Evolutionary conservation across 2,329 filamentous ascomycete genomes (phyloP).

Genomic region (Colletotrichum filicis): DNA sequence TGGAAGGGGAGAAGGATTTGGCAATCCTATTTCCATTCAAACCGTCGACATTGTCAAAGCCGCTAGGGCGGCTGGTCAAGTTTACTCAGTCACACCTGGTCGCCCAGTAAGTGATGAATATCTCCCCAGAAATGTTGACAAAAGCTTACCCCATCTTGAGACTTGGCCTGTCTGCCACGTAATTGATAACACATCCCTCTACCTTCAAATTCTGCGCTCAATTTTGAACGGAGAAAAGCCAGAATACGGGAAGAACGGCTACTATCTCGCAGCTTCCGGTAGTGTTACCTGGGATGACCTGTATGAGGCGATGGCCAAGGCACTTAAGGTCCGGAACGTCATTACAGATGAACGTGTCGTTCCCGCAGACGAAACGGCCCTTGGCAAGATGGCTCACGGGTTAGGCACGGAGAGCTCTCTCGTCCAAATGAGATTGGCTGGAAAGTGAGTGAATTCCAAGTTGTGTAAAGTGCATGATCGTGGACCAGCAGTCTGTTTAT

Average conservation of each 20-base stretch:
- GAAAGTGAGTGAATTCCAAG: constrained; percentile 47
- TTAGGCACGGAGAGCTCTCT: constrained; percentile 43
- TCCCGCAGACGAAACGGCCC: constrained; percentile 45
- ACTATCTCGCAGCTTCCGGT: constrained; percentile 61
- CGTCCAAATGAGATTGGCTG: constrained; percentile 49
- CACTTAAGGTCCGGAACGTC: constrained; percentile 51
- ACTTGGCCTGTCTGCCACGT: constrained; percentile 66
- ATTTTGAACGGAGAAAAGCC: constrained; percentile 53
- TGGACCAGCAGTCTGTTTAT: neutral
- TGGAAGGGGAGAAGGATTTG: neutral
- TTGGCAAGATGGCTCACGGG: constrained; percentile 54
- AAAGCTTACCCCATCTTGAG: constrained; percentile 38
- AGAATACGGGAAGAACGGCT: constrained; percentile 55
- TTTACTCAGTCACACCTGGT: neutral
- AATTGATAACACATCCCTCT: constrained; percentile 57
- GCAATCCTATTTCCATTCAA: neutral
- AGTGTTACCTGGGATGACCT: constrained; percentile 61
- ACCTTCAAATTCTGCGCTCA: constrained; percentile 54
- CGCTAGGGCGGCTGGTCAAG: neutral
- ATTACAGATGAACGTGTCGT: constrained; percentile 50
- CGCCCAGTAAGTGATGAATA: neutral
- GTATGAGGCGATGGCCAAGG: constrained; percentile 56
- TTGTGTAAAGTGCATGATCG: neutral
- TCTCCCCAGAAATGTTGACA: neutral
- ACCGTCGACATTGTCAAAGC: neutral